Conservation (phyloP, 176 grass and related monocot genomes). For the Triticum aestivum region IWGSC_CS_RefSeq_v2.1 NC_057806.1:526435929-526436428, state of each 20-base stretch:
- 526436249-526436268: not conserved
- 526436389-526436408: not conserved
- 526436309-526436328: conserved; percentile 40
- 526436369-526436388: not conserved
- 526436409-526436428: not conserved
- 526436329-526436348: conserved; percentile 52
- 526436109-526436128: not conserved
- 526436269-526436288: not conserved
- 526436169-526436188: not conserved
- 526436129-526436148: not conserved
- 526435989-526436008: not conserved
- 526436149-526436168: not conserved
- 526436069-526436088: not conserved
- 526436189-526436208: not conserved
- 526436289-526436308: conserved; percentile 25
- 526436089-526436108: not conserved
- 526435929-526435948: not conserved
- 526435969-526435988: not conserved
- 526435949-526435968: not conserved
- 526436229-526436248: not conserved
- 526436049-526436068: not conserved
- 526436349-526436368: not conserved
- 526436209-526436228: not conserved
- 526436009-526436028: not conserved
- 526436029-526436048: not conserved